Evolutionary conservation across 495 filamentous ascomycete genomes (phyloP), one percentile per base, ranked within the genome.

Genomic region (Acidomyces sp.): DNA sequence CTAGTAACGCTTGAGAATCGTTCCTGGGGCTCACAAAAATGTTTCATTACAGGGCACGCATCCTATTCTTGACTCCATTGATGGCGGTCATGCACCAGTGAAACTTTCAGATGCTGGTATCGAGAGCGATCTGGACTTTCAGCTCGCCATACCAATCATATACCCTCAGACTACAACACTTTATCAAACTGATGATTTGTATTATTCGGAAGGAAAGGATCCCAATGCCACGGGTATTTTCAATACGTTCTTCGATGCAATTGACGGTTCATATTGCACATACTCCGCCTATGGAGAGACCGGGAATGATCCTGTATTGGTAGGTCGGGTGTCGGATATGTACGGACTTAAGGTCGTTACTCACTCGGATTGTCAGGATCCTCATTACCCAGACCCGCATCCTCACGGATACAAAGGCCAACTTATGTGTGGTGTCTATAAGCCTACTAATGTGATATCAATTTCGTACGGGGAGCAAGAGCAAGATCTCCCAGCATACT

Each of bases 231-330:
- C 26, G 20, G 46, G 46, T 7, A 46, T 45, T 26, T 55, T 48
- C 39, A 54, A 54, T 37, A 46, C 42, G 15, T 51, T 51, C 33
- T 25, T 54, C 4, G 51, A 53, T 22, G 41, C 50, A 9, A 34
- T 53, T 13, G 50, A 53, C 24, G 50, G 47, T 12, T 49, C 37
- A 16, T 54, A 54, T 39, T 54, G 51, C 37, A 51, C 37, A 23
- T 54, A 54, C 26, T 16, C 42, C 23, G 51, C 51, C 6, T 54
- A 39, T 34, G 46, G 46, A 26, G 51, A 51, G 47, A 54, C 51
- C 22, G 51, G 51, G 7, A 35, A 53, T 26, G 48, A 51, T 31
- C 42, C 51, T 18, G 22, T 17, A 7, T 35, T 54, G 12, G n/a
- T n/a, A n/a, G n/a, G n/a, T n/a, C n/a, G n/a, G n/a, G n/a, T n/a